phyloP scores from a whole-genome alignment of 2,329 filamentous ascomycete genomes.

The Paraphaeosphaeria sporulosa region DNA sequence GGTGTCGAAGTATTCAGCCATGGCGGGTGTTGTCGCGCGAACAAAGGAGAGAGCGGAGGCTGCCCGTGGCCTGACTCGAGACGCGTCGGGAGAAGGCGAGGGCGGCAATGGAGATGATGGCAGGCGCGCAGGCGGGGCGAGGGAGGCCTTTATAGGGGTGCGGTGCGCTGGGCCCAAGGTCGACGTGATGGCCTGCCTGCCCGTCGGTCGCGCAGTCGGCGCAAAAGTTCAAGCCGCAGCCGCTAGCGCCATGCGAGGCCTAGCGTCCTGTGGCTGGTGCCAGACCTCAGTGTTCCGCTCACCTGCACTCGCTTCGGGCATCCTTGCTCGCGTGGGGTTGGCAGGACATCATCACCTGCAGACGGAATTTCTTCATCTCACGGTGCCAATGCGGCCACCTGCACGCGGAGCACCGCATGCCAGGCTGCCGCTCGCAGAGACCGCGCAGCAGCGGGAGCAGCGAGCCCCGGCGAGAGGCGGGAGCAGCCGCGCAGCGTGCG shows the following conservation, averaged over 20 bases:
- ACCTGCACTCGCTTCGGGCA: constrained; percentile 7
- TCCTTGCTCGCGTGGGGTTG: constrained; percentile 2
- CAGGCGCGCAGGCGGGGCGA: constrained; percentile 7
- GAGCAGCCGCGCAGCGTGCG: constrained; percentile 20
- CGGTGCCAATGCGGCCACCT: neutral
- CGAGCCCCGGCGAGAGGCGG: constrained; percentile 2
- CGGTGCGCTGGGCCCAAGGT: neutral
- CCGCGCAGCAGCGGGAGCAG: neutral
- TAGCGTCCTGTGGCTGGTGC: constrained; percentile 7
- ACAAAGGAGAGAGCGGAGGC: constrained; percentile 39
- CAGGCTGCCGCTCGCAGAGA: neutral
- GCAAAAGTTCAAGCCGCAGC: constrained; percentile 22
- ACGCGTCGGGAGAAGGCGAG: constrained; percentile 2
- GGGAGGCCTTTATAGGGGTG: constrained; percentile 2
- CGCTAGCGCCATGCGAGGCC: neutral
- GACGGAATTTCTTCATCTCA: neutral
- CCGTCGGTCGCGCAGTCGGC: constrained; percentile 16
- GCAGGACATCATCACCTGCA: neutral
- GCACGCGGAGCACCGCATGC: neutral
- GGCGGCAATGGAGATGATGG: constrained; percentile 13
- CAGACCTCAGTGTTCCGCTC: neutral
- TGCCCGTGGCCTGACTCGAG: constrained; percentile 18
- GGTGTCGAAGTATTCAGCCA: constrained; percentile 75
- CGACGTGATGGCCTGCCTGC: constrained; percentile 1
- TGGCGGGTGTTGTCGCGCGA: constrained; percentile 25